Conservation (phyloP, 169 alveolate genomes). For the Eimeria acervulina region DNA sequence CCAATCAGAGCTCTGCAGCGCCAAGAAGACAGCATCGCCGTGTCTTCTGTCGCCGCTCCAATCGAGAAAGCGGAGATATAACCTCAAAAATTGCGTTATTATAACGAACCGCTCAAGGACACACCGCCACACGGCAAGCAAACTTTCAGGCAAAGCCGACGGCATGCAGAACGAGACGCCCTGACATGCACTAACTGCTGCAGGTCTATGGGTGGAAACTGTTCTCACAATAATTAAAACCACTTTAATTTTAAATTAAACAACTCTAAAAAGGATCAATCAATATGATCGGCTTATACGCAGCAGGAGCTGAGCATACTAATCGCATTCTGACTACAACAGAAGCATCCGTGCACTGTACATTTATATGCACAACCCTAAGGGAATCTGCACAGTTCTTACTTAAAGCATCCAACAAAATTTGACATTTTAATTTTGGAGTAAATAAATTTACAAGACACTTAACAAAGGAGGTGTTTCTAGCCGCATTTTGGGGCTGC, state of each 20-base stretch:
- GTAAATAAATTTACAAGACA: background rate
- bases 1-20: slow-evolving; percentile 69
- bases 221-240: background rate
- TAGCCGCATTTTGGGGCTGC: background rate
- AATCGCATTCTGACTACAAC: background rate
- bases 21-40: slow-evolving; percentile 74
- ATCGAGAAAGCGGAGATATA: background rate
- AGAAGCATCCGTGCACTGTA: background rate
- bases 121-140: background rate
- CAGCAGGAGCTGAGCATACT: background rate
- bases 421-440: background rate
- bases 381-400: background rate
- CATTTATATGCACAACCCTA: background rate
- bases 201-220: background rate
- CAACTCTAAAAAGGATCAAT: background rate
- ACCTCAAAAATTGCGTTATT: background rate
- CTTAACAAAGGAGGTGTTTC: background rate
- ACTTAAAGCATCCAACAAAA: background rate
- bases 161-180: slow-evolving; percentile 1
- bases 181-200: background rate
- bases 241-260: background rate
- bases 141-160: background rate
- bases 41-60: slow-evolving; percentile 5
- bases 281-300: background rate
- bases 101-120: background rate